Evolutionary conservation across 1,139 yeast genomes (phyloP), one percentile per base, ranked within the genome.

Genomic region (Wickerhamomyces sp.): DNA sequence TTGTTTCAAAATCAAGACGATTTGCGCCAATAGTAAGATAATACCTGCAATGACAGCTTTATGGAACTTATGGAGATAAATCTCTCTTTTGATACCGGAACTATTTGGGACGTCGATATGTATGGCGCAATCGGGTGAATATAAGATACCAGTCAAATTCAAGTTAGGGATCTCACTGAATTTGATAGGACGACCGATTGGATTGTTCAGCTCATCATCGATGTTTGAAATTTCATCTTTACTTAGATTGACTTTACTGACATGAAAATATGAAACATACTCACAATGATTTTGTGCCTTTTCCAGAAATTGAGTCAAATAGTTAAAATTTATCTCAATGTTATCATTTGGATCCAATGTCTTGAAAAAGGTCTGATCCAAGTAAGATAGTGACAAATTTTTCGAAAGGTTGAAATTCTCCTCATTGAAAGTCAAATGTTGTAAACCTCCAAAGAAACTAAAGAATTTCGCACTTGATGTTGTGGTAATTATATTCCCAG

Each of bases 101-200:
- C 78, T 67, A 5, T 61, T 57, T 27, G 68, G 67, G 13, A 77
- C 55, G 3, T 68, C 62, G 10, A 87, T 52, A 0, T 75, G 63
- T 4, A 84, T 61, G 0, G 91, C 95, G 68, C 98, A 91, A 60
- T 91, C 96, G 0, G 97, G 97, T 0, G 96, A 88, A 58, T 86
- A 90, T 18, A 88, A 51, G 27, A 87, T 53, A 7, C 84, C 87
- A 8, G 74, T 63, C 11, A 89, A 59, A 34, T 67, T 67, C 15
- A 91, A 56, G 2, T 65, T 60, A 0, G 96, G 97, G 1, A 83
- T 61, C 0, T 60, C 49, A 7, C 77, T 73, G 18, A 66, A 53
- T 41, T 65, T 60, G 14, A 83, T 74, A 2, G 97, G 97, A 48
- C 84, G 69, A 1, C 97, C 97, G 34, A 76, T 62, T 0, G 97